Evolutionary conservation across 345 rosid species (phyloP).

Genomic region (Clausena lansium): DNA sequence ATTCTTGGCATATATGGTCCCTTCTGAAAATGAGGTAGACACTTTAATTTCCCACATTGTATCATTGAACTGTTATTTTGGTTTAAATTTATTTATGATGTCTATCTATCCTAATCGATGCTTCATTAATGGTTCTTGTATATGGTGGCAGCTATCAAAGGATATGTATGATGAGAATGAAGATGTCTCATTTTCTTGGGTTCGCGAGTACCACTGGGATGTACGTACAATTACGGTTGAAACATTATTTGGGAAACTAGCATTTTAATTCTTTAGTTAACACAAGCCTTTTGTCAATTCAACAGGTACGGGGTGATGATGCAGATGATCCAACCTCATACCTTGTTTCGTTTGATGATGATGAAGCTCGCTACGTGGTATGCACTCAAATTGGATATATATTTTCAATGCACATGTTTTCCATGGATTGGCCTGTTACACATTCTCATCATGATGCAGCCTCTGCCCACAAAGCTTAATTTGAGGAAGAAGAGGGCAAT

Average conservation of each 20-base stretch:
- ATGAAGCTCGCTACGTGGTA: slow-evolving; percentile 84
- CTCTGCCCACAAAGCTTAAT: slow-evolving; percentile 82
- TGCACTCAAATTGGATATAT: slow-evolving; percentile 11
- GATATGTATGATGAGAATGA: slow-evolving; percentile 75
- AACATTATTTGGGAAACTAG: background rate
- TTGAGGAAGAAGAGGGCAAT: slow-evolving; percentile 80
- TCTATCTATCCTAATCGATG: background rate
- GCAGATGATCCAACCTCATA: slow-evolving; percentile 69
- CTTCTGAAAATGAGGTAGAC: slow-evolving; percentile 78
- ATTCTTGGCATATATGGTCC: slow-evolving; percentile 90
- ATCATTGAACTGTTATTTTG: background rate
- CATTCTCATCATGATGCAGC: slow-evolving; percentile 42
- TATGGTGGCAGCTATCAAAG: slow-evolving; percentile 63
- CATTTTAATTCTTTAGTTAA: slow-evolving; percentile 7
- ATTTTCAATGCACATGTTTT: background rate
- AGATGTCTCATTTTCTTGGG: slow-evolving; percentile 82
- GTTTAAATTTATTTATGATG: background rate
- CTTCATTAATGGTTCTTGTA: slow-evolving; percentile 2
- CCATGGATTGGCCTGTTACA: slow-evolving; percentile 3
- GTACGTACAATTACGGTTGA: slow-evolving; percentile 46
- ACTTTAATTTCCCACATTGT: background rate
- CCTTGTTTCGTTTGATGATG: slow-evolving; percentile 78
- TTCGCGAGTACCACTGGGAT: slow-evolving; percentile 93
- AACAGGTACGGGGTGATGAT: slow-evolving; percentile 70
- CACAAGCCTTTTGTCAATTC: slow-evolving; percentile 12